phyloP scores from a whole-genome alignment of 2,329 filamentous ascomycete species.

The Penicillium sp. region DNA sequence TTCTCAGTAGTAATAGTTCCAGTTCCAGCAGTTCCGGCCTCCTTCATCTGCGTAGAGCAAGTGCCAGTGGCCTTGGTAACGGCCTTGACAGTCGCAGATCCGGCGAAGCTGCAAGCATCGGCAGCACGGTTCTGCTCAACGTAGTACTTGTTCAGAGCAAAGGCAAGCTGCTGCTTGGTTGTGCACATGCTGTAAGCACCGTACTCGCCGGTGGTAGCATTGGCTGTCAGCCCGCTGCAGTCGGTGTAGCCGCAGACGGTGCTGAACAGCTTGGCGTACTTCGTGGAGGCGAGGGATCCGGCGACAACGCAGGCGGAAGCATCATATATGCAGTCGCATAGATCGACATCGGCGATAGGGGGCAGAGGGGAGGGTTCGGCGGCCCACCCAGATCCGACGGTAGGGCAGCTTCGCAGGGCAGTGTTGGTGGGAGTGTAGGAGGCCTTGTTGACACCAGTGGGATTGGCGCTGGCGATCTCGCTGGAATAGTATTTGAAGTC shows the following conservation, averaged over 20 bases:
- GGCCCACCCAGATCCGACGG: constrained; percentile 63
- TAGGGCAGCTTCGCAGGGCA: constrained; percentile 67
- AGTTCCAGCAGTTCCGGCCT: constrained; percentile 43
- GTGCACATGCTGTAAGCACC: constrained; percentile 51
- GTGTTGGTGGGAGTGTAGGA: constrained; percentile 73
- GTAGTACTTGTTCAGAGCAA: constrained; percentile 48
- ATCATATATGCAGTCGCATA: constrained; percentile 82
- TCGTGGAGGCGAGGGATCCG: constrained; percentile 29
- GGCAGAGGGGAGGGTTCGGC: constrained; percentile 66
- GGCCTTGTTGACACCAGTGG: constrained; percentile 62
- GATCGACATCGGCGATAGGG: constrained; percentile 70
- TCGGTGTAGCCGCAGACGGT: constrained; percentile 43
- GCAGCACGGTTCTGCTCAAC: constrained; percentile 37
- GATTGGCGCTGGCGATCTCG: constrained; percentile 66
- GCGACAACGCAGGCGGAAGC: constrained; percentile 68
- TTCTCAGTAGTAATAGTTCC: constrained; percentile 42
- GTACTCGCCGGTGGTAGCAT: constrained; percentile 44
- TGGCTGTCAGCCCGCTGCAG: constrained; percentile 42
- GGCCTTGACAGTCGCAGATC: constrained; percentile 41
- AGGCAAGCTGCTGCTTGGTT: constrained; percentile 44
- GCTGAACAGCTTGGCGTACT: constrained; percentile 60
- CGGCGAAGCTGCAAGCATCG: constrained; percentile 45
- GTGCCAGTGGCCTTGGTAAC: constrained; percentile 37
- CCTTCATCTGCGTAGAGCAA: constrained; percentile 40
- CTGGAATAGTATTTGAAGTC: constrained; percentile 73